Evolutionary conservation across 495 filamentous ascomycete species (phyloP).

Genomic region (Aspergillus cristatus): DNA sequence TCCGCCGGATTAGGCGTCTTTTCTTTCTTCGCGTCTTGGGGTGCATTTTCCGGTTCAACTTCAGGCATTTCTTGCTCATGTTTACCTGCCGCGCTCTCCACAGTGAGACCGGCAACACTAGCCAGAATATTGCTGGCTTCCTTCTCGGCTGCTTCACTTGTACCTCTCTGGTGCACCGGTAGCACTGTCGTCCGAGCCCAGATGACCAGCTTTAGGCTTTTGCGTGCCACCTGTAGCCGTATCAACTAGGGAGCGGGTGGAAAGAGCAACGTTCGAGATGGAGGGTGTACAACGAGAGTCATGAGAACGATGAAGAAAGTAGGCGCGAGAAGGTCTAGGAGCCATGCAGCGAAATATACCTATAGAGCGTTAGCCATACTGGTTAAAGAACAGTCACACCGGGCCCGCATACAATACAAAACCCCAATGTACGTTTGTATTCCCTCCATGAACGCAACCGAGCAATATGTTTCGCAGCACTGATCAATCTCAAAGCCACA

Average conservation of each 20-base stretch:
- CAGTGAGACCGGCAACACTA: slow-evolving; percentile 61
- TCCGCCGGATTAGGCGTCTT: slow-evolving; percentile 52
- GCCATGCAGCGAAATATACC: slow-evolving; percentile 70
- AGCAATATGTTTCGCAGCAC: slow-evolving; percentile 62
- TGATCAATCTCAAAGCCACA: slow-evolving; percentile 58
- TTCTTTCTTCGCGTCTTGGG: slow-evolving; percentile 29
- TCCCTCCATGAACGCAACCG: slow-evolving; percentile 77
- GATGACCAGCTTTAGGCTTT: slow-evolving; percentile 57
- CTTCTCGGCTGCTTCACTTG: slow-evolving; percentile 78
- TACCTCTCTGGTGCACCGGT: slow-evolving; percentile 79
- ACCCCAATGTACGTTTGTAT: slow-evolving; percentile 54
- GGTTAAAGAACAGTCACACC: neutral
- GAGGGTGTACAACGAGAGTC: slow-evolving; percentile 57
- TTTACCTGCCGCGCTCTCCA: slow-evolving; percentile 69
- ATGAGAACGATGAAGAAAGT: slow-evolving; percentile 47
- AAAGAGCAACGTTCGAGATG: slow-evolving; percentile 56
- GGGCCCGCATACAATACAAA: slow-evolving; percentile 44
- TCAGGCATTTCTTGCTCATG: slow-evolving; percentile 45
- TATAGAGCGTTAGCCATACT: slow-evolving; percentile 9
- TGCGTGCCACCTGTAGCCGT: slow-evolving; percentile 50
- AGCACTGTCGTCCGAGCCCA: slow-evolving; percentile 67
- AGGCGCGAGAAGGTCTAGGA: slow-evolving; percentile 64
- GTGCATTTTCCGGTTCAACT: slow-evolving; percentile 5
- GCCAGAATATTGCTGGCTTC: slow-evolving; percentile 78
- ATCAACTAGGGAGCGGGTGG: slow-evolving; percentile 64